Conservation (phyloP, 441 rosid species). For the Gossypium lobatum region DNA sequence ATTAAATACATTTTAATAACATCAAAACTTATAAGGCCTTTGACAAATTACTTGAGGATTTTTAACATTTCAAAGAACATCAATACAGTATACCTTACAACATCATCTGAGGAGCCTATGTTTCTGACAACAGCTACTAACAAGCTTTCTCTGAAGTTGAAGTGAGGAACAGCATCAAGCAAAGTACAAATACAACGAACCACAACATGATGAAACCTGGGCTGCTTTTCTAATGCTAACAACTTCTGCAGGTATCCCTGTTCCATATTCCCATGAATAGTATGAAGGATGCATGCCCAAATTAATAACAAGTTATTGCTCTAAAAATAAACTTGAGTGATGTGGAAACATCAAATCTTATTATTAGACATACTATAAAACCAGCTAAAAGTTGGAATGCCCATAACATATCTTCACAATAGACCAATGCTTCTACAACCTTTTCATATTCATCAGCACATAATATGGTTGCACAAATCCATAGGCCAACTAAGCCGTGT, state of each 20-base stretch:
- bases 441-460: neutral
- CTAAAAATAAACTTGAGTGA: neutral
- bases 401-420: neutral
- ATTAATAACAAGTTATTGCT: neutral
- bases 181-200: conserved; percentile 69
- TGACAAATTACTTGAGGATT: neutral
- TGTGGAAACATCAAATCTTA: neutral
- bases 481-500: neutral
- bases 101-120: conserved; percentile 71
- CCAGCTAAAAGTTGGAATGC: neutral
- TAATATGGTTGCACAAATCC: neutral
- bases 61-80: neutral
- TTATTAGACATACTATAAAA: neutral
- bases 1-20: neutral
- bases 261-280: conserved; percentile 16
- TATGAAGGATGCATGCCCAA: neutral
- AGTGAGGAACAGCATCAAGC: conserved; percentile 87
- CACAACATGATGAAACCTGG: conserved; percentile 56
- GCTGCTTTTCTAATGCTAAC: conserved; percentile 45
- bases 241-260: conserved; percentile 80
- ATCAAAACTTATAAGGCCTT: neutral
- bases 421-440: neutral
- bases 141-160: conserved; percentile 74
- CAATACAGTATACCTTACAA: conserved; percentile 43
- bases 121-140: conserved; percentile 60